Evolutionary conservation across 305 asterid genomes (phyloP), one percentile per base, ranked within the genome.

Genomic region (Fraxinus sp.): DNA sequence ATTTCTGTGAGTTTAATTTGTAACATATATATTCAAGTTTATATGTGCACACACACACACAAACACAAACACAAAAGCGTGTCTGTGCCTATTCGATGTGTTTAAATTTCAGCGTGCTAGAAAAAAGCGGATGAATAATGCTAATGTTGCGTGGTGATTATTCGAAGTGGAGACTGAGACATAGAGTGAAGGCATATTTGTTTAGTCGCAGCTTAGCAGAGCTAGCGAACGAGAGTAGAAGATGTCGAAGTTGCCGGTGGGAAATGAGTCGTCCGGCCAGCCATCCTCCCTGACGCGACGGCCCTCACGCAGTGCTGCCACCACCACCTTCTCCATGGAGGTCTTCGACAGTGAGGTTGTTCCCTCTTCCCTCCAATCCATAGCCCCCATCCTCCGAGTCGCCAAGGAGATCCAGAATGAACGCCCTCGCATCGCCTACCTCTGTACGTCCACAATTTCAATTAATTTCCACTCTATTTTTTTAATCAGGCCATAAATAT

Each of bases 331-430:
- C 86, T 93, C 99, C 2, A 90, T 91, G 95, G 99, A 97, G 87
- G 99, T 97, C 7, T 97, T 97, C 82, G 98, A 97, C 79, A 94
- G 89, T 8, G 99, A 97, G 90, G 98, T 97, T 39, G 99, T 94
- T n/a, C 99, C 99, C 6, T 93, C 98, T 11, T 93, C 99, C 24
- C 92, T 97, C 76, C 98, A 92, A 85, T 90, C 97, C 26, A 95
- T 95, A 78, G 95, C 98, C 7, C 99, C 98, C 37, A 91, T 97
- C 79, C 95, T 97, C 32, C 98, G 99, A 14, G 98, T 97, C 7
- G 99, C 98, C 24, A 81, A 92, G 1, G 99, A 97, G 85, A 87
- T 97, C 85, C 92, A 92, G 82, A 87, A 75, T 39, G 99, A 94
- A 46, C 96, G 97, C 13, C 98, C 99, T 11, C 99, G 99, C 66